Percentiles rank a stretch among this genome's conserved stretches.
These are phyloP conservation scores for Torulaspora globosa DNA, from an alignment of 1,139 yeast genomes.

Conservation along the genomic window DNA sequence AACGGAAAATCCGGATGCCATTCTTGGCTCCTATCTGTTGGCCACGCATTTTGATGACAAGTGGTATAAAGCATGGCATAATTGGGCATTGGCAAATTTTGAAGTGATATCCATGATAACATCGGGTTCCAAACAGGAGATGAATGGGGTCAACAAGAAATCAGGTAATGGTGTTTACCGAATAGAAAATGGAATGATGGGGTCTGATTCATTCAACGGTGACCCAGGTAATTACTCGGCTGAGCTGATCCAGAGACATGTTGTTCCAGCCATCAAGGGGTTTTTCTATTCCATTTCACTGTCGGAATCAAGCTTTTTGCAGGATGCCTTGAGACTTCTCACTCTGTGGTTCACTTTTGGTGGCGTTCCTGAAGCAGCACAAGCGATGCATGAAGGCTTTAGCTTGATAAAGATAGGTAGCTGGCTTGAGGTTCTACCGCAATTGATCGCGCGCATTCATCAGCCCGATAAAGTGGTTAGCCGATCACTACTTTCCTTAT, in stretches of 20 bases:
- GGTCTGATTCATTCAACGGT: slow-evolving; percentile 24
- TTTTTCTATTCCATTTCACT: slow-evolving; percentile 92
- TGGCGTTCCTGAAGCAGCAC: slow-evolving; percentile 85
- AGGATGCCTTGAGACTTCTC: slow-evolving; percentile 83
- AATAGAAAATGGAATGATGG: slow-evolving; percentile 26
- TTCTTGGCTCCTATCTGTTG: slow-evolving; percentile 82
- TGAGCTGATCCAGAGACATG: slow-evolving; percentile 75
- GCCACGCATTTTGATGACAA: slow-evolving; percentile 91
- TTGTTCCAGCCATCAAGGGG: slow-evolving; percentile 90
- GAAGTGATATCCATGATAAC: slow-evolving; percentile 78
- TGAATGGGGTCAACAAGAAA: slow-evolving; percentile 27
- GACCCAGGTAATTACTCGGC: slow-evolving; percentile 41
- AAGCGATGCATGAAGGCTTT: slow-evolving; percentile 88
- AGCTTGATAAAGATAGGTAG: slow-evolving; percentile 84
- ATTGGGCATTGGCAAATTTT: slow-evolving; percentile 97
- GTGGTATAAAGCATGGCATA: slow-evolving; percentile 99
- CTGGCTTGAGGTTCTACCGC: slow-evolving; percentile 95
- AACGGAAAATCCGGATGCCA: slow-evolving; percentile 59
- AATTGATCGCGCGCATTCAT: slow-evolving; percentile 90
- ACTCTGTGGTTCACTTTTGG: slow-evolving; percentile 97
- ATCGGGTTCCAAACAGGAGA: slow-evolving; percentile 38
- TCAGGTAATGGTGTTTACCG: slow-evolving; percentile 19
- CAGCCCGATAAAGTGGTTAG: slow-evolving; percentile 89
- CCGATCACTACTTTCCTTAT: slow-evolving; percentile 68
- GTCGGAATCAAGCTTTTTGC: slow-evolving; percentile 81